Evolutionary conservation across 129 eudicot genomes (phyloP).

Genomic region (Ambrosia trifida): DNA sequence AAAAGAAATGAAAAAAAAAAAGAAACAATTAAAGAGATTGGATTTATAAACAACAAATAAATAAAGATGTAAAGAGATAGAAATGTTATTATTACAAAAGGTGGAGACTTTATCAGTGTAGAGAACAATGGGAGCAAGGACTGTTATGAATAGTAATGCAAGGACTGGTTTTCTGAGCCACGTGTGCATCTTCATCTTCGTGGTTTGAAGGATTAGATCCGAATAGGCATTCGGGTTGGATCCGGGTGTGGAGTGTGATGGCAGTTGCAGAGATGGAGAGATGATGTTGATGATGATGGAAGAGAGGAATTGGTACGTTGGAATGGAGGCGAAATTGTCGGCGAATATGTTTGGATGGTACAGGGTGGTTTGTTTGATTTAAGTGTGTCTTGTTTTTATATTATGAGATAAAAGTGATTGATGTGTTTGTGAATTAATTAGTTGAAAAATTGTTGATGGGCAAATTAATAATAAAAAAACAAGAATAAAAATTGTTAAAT

Average conservation of each 20-base stretch:
- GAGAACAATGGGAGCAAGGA: constrained; percentile 74
- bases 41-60: not conserved
- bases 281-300: not conserved
- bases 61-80: not conserved
- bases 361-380: not conserved
- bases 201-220: not conserved
- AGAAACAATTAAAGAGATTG: not conserved
- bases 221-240: not conserved
- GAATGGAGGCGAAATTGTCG: constrained; percentile 2
- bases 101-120: constrained; percentile 57
- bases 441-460: not conserved
- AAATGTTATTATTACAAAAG: constrained; percentile 8
- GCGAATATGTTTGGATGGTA: constrained; percentile 9
- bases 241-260: not conserved
- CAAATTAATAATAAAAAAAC: not conserved
- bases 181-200: constrained; percentile 40
- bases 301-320: not conserved
- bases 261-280: not conserved
- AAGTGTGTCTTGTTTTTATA: not conserved
- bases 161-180: constrained; percentile 48
- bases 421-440: not conserved
- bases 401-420: not conserved
- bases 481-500: too few relatives aligned
- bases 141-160: constrained; percentile 55
- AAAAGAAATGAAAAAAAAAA: not conserved